Percentiles rank a stretch among this genome's conserved stretches.
Evolutionary conservation across 495 filamentous ascomycete species (phyloP).

Genomic region (Pseudotulostoma volvatum): DNA sequence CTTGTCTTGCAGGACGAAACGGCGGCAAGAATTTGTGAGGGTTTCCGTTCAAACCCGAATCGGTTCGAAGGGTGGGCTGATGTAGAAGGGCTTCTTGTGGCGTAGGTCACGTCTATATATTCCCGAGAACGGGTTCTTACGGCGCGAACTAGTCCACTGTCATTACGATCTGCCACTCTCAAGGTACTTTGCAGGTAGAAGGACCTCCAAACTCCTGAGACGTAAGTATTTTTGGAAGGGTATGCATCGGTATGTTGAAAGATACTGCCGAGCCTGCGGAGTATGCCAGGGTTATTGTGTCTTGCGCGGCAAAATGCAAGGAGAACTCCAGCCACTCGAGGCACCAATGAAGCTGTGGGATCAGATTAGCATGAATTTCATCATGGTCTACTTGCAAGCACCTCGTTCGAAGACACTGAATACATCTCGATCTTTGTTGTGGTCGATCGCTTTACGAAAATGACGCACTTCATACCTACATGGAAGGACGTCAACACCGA

Average conservation of each 20-base stretch:
- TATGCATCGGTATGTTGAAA: neutral
- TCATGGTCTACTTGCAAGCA: too few species aligned
- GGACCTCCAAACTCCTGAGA: neutral
- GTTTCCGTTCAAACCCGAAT: too few species aligned
- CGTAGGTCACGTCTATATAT: neutral
- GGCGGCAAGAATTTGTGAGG: too few species aligned
- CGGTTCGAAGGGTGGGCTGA: too few species aligned
- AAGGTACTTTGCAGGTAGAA: neutral
- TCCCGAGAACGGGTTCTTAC: neutral
- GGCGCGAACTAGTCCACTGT: neutral
- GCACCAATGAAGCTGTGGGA: neutral
- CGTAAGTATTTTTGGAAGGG: neutral
- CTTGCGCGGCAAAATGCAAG: neutral
- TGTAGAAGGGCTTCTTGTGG: too few species aligned
- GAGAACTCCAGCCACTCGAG: neutral
- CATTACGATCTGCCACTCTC: neutral
- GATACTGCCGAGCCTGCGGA: neutral
- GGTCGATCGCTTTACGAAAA: too few species aligned
- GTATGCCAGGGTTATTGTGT: neutral
- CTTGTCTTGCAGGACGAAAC: too few species aligned
- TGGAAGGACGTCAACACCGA: too few species aligned
- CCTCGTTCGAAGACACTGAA: too few species aligned
- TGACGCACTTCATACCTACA: too few species aligned
- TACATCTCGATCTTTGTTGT: too few species aligned
- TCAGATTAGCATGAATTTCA: neutral